Percentiles rank a stretch among this genome's conserved stretches.
Evolutionary conservation across 805 yeast genomes (phyloP).

Genomic region (Zygosaccharomyces siamensis): DNA sequence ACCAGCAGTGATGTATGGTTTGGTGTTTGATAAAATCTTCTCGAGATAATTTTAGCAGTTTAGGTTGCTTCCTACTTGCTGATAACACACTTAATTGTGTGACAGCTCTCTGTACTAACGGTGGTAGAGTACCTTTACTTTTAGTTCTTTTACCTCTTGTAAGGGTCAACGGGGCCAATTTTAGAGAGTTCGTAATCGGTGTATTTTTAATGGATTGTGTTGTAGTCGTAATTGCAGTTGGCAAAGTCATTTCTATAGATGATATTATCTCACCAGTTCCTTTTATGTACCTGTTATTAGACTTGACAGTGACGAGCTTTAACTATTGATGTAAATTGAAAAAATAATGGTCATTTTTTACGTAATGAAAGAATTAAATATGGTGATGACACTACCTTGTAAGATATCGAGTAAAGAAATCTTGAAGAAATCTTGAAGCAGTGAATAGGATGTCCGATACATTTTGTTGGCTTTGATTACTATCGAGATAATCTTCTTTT

Average conservation of each 20-base stretch:
- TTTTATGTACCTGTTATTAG: not conserved
- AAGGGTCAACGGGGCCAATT: slow-evolving; percentile 17
- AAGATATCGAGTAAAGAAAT: not conserved
- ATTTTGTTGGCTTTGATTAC: too few species aligned
- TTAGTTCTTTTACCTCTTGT: slow-evolving; percentile 50
- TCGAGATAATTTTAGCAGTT: slow-evolving; percentile 55
- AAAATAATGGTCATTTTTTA: not conserved
- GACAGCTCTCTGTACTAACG: slow-evolving; percentile 46
- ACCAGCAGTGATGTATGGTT: slow-evolving; percentile 82
- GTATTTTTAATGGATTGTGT: not conserved
- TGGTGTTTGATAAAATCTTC: slow-evolving; percentile 86
- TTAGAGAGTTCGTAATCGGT: not conserved
- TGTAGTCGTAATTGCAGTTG: not conserved
- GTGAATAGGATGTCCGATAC: too few species aligned
- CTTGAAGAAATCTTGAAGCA: too few species aligned
- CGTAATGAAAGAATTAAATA: not conserved
- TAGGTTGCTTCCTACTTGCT: slow-evolving; percentile 86
- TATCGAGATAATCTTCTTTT: too few species aligned
- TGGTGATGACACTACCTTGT: not conserved
- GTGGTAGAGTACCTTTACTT: slow-evolving; percentile 37
- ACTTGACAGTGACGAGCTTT: not conserved
- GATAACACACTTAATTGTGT: slow-evolving; percentile 71
- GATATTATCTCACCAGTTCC: not conserved
- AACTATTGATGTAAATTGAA: not conserved
- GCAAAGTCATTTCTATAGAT: not conserved